Evolutionary conservation across 2,329 filamentous ascomycete species (phyloP).

Genomic region (Fusarium robinianum): DNA sequence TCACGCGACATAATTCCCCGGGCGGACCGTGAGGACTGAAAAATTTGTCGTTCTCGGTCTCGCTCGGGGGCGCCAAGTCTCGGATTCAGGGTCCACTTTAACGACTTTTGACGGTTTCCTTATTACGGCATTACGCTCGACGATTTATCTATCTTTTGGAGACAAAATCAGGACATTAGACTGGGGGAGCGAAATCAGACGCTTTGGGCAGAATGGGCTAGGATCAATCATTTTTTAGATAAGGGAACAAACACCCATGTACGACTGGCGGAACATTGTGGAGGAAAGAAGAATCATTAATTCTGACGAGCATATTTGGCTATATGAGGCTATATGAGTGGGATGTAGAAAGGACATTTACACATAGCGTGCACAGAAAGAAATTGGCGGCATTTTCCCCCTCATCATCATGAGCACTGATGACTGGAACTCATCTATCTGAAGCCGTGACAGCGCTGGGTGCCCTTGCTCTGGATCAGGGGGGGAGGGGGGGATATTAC

Average conservation of each 20-base stretch:
- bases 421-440: no score
- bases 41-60: neutral
- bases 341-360: constrained; percentile 31
- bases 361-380: constrained; percentile 25
- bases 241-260: constrained; percentile 26
- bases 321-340: constrained; percentile 14
- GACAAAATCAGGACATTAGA: constrained; percentile 32
- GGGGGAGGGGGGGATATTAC: neutral
- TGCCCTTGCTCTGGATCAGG: neutral
- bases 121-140: neutral
- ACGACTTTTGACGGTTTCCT: constrained; percentile 26
- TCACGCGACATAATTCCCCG: neutral
- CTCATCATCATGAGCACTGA: no score
- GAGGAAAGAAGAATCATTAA: constrained; percentile 25
- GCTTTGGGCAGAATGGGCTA: constrained; percentile 25
- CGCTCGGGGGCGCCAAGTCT: constrained; percentile 2
- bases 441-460: no score
- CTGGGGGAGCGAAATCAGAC: constrained; percentile 27
- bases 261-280: constrained; percentile 18
- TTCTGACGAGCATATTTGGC: constrained; percentile 27
- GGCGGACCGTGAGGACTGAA: constrained; percentile 8
- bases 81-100: constrained; percentile 18
- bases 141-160: constrained; percentile 13
- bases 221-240: constrained; percentile 3
- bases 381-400: constrained; percentile 11